These are phyloP conservation scores for Aspergillus incahuasiensis DNA, from an alignment of 495 filamentous ascomycete genomes.

Conservation along the genomic window DNA sequence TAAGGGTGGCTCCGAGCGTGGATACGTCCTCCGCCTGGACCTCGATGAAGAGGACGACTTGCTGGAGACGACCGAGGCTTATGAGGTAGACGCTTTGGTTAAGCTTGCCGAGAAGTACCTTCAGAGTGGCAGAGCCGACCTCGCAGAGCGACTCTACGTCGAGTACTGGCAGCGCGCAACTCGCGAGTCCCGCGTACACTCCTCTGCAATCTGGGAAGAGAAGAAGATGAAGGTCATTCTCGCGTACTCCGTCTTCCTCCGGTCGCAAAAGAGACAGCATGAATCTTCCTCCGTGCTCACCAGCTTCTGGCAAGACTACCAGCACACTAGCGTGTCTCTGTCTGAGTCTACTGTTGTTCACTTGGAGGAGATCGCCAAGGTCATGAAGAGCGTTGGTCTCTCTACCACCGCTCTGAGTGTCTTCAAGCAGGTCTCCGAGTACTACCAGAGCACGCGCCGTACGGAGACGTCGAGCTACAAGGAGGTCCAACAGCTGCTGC, in stretches of 20 bases:
- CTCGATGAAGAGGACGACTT: conserved; percentile 18
- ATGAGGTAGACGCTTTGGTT: conserved; percentile 15
- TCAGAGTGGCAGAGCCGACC: conserved; percentile 19
- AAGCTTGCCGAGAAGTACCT: conserved; percentile 19
- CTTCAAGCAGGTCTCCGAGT: conserved; percentile 33
- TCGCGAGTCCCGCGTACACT: conserved; percentile 26
- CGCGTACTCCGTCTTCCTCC: conserved; percentile 33
- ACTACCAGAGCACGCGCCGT: conserved; percentile 23
- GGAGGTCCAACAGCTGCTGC: conserved; percentile 31
- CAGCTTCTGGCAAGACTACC: conserved; percentile 37
- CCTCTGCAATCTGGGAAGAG: conserved; percentile 30
- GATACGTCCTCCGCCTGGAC: conserved; percentile 17
- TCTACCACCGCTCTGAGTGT: conserved; percentile 31
- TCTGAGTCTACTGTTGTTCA: conserved; percentile 27
- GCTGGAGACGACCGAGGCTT: conserved; percentile 9
- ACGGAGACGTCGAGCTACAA: conserved; percentile 27
- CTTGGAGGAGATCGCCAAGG: conserved; percentile 31
- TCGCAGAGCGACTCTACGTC: conserved; percentile 33
- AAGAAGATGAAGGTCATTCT: conserved; percentile 29
- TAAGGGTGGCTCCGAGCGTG: conserved; percentile 5
- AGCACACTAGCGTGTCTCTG: conserved; percentile 21
- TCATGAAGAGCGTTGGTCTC: conserved; percentile 36
- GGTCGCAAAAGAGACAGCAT: conserved; percentile 27
- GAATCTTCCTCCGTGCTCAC: conserved; percentile 35
- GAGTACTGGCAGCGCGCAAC: conserved; percentile 37